A percentile compares a stretch with the other conserved stretches of the same genome.
Conservation (phyloP, 495 filamentous ascomycete genomes). For the Talaromyces stipitatus region DNA sequence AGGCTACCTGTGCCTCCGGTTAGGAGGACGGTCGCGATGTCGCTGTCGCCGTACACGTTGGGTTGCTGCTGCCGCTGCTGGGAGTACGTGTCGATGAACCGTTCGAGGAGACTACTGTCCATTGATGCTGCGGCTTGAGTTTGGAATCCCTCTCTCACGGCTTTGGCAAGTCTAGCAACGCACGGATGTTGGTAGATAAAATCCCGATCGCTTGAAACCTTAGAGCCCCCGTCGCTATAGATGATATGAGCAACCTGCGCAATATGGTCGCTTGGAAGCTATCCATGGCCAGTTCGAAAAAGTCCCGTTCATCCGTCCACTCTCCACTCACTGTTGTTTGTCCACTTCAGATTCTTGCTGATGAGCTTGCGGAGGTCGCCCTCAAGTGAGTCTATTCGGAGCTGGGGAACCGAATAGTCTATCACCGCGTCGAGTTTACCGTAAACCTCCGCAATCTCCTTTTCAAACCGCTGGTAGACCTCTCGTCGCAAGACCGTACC, state of each 20-base stretch:
- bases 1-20: constrained; percentile 26
- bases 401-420: not conserved
- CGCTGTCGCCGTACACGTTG: not conserved
- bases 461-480: constrained; percentile 20
- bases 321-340: constrained; percentile 1
- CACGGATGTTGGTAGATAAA: constrained; percentile 17
- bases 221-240: not conserved
- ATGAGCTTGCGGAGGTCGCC: not conserved
- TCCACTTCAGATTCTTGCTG: constrained; percentile 1
- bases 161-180: not conserved
- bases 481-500: constrained; percentile 24
- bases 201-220: constrained; percentile 6
- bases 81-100: not conserved
- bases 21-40: constrained; percentile 19
- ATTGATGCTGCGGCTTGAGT: not conserved
- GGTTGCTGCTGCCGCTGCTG: not conserved
- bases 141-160: not conserved
- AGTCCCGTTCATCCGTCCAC: constrained; percentile 16
- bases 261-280: constrained; percentile 26
- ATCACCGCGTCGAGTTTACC: constrained; percentile 9
- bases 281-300: constrained; percentile 32
- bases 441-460: constrained; percentile 22
- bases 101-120: not conserved
- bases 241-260: constrained; percentile 13
- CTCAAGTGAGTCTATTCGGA: not conserved